Evolutionary conservation across 768 basidiomycete species (phyloP).

Genomic region (Pulveroboletus sp.): DNA sequence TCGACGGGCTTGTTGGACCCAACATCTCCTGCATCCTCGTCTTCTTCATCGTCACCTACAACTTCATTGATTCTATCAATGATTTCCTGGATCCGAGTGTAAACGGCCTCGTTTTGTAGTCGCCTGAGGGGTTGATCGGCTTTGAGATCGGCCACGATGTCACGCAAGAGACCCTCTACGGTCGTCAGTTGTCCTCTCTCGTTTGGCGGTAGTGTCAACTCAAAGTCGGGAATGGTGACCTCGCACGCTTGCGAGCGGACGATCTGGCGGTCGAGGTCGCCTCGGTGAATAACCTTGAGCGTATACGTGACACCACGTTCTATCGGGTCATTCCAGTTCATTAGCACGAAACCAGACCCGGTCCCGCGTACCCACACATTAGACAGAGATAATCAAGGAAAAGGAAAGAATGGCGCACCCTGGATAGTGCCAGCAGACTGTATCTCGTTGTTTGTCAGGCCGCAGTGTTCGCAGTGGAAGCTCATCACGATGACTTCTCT

Average conservation of each 20-base stretch:
- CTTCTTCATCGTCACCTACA: slow-evolving; percentile 57
- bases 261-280: slow-evolving; percentile 88
- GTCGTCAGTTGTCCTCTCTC: slow-evolving; percentile 94
- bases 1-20: slow-evolving; percentile 28
- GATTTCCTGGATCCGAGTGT: slow-evolving; percentile 69
- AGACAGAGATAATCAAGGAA: too few species aligned
- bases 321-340: slow-evolving; percentile 26
- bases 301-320: slow-evolving; percentile 85
- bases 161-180: slow-evolving; percentile 84
- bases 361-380: background rate
- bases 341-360: background rate
- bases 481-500: slow-evolving; percentile 93
- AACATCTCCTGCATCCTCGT: slow-evolving; percentile 39
- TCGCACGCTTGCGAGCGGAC: slow-evolving; percentile 84
- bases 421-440: slow-evolving; percentile 84
- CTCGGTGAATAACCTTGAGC: slow-evolving; percentile 62
- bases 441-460: slow-evolving; percentile 85
- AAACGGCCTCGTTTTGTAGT: slow-evolving; percentile 68
- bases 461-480: slow-evolving; percentile 94
- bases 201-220: slow-evolving; percentile 80
- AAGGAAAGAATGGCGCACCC: slow-evolving; percentile 44
- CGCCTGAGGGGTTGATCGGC: slow-evolving; percentile 80
- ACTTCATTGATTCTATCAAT: slow-evolving; percentile 62
- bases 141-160: slow-evolving; percentile 75
- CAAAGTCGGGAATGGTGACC: slow-evolving; percentile 79